phyloP scores from a whole-genome alignment of 345 rosid genomes.

The Melaleuca quinquenervia region DNA sequence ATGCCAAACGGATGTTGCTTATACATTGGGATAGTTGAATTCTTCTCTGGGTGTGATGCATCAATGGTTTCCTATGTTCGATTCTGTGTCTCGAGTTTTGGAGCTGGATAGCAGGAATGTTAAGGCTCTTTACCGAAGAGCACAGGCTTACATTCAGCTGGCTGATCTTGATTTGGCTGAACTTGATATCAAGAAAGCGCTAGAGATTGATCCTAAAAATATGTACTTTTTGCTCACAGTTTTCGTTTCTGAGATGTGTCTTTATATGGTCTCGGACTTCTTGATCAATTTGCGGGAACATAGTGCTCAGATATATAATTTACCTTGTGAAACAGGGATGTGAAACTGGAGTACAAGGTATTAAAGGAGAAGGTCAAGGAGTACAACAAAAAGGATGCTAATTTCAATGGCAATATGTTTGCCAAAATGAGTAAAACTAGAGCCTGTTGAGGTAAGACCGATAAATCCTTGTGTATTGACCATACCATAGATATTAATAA shows the following conservation, averaged over 20 bases:
- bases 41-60: not conserved
- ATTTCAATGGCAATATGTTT: conserved; percentile 75
- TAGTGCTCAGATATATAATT: not conserved
- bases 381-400: conserved; percentile 76
- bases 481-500: not conserved
- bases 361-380: conserved; percentile 82
- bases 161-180: conserved; percentile 37
- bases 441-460: conserved; percentile 4
- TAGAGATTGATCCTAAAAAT: conserved; percentile 39
- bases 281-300: not conserved
- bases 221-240: conserved; percentile 6
- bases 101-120: conserved; percentile 29
- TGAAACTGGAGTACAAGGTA: conserved; percentile 61
- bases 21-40: not conserved
- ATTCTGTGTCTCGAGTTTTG: conserved; percentile 13
- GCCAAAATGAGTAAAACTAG: conserved; percentile 51
- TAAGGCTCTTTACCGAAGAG: conserved; percentile 37
- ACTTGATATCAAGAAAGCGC: conserved; percentile 31
- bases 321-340: conserved; percentile 44
- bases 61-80: too few species aligned
- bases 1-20: not conserved
- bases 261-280: not conserved
- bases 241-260: too few species aligned
- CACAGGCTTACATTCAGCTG: conserved; percentile 33
- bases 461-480: too few species aligned